Percentiles rank a stretch among this genome's conserved stretches.
phyloP scores from a whole-genome alignment of 108 stramenopile genomes.

The Cyclotella atomus region DNA sequence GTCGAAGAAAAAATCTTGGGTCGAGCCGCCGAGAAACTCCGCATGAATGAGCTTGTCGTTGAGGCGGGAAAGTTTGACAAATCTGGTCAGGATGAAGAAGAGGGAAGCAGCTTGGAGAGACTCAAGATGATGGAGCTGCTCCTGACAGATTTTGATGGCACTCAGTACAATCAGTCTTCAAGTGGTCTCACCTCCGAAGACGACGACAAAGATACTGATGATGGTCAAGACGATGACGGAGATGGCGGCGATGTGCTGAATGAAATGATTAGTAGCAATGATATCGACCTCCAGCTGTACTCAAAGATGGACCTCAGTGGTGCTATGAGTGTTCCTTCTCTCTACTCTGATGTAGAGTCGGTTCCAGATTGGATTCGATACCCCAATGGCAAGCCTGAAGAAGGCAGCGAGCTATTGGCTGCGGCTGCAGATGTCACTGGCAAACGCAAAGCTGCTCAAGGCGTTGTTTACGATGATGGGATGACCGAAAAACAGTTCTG shows the following conservation, averaged over 20 bases:
- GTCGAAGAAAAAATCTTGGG: constrained; percentile 93
- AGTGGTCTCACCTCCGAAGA: constrained; percentile 56
- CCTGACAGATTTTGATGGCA: constrained; percentile 77
- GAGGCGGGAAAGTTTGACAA: constrained; percentile 96
- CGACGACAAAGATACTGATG: constrained; percentile 61
- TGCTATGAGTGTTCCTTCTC: constrained; percentile 29
- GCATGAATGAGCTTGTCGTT: constrained; percentile 92
- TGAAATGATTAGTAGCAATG: constrained; percentile 92
- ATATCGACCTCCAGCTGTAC: constrained; percentile 89
- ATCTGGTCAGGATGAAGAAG: constrained; percentile 67
- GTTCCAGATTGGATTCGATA: constrained; percentile 86
- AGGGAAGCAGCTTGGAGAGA: constrained; percentile 81
- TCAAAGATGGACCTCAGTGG: constrained; percentile 69
- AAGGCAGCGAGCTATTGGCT: constrained; percentile 22
- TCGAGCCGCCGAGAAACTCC: constrained; percentile 92
- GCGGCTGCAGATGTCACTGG: constrained; percentile 37
- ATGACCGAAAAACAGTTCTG: constrained; percentile 93
- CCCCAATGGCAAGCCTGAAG: constrained; percentile 51
- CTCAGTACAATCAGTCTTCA: constrained; percentile 48
- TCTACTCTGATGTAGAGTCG: constrained; percentile 65
- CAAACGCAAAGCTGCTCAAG: constrained; percentile 75
- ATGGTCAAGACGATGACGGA: constrained; percentile 65
- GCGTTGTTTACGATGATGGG: constrained; percentile 87
- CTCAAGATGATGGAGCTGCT: constrained; percentile 88
- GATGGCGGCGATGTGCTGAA: constrained; percentile 53